These are phyloP conservation scores for Populus davidiana DNA, from an alignment of 345 rosid species.

Conservation along the genomic window DNA sequence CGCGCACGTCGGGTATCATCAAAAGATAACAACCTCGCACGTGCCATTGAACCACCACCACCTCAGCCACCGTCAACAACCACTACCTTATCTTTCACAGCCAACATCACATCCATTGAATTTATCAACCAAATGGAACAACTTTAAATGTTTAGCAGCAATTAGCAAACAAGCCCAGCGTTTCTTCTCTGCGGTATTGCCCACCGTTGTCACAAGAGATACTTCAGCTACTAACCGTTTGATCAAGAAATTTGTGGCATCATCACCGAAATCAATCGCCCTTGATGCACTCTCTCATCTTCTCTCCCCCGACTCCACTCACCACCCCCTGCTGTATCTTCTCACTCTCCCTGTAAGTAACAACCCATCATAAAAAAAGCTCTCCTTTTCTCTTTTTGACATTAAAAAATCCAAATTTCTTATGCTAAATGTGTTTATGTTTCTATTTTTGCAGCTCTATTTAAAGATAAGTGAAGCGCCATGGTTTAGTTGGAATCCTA, in stretches of 20 bases:
- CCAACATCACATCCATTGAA: neutral
- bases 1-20: neutral
- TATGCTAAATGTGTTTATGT: too few relatives aligned
- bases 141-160: constrained; percentile 17
- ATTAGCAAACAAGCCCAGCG: constrained; percentile 55
- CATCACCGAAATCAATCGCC: constrained; percentile 59
- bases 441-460: constrained; percentile 45
- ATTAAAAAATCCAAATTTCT: too few relatives aligned
- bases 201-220: constrained; percentile 41
- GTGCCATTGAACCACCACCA: neutral
- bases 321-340: constrained; percentile 45
- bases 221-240: constrained; percentile 43
- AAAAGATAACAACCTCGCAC: neutral
- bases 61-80: constrained; percentile 1
- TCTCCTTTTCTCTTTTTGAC: constrained; percentile 1
- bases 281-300: constrained; percentile 78
- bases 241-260: constrained; percentile 71
- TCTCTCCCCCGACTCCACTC: constrained; percentile 50
- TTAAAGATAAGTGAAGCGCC: constrained; percentile 53
- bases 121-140: neutral
- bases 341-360: constrained; percentile 61
- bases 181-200: constrained; percentile 48
- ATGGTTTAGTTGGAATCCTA: constrained; percentile 85
- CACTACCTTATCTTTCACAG: neutral
- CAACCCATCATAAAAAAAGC: neutral